phyloP scores from a whole-genome alignment of 2,329 filamentous ascomycete genomes.

The Tricladium varicosporioides region DNA sequence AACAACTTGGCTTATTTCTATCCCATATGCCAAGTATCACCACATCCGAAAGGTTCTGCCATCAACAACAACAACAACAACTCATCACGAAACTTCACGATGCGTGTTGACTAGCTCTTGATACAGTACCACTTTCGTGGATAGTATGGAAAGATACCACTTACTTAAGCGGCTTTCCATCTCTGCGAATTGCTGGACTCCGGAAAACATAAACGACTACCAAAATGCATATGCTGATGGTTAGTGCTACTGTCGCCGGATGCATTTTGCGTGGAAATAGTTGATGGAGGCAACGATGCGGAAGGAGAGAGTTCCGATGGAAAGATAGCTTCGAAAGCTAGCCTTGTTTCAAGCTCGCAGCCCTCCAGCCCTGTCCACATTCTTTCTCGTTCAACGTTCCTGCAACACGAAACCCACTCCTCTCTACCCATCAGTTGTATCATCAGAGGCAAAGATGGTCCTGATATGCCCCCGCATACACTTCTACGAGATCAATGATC shows the following conservation, averaged over 20 bases:
- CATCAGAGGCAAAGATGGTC: slow-evolving; percentile 38
- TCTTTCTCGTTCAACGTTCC: neutral
- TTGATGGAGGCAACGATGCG: neutral
- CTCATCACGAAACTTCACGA: neutral
- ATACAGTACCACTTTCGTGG: neutral
- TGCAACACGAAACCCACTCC: neutral
- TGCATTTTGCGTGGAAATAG: slow-evolving; percentile 21
- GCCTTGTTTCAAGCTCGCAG: slow-evolving; percentile 20
- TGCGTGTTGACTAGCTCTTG: neutral
- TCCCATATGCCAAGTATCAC: too few species aligned
- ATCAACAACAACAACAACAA: too few species aligned
- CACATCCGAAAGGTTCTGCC: too few species aligned
- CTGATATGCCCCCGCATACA: slow-evolving; percentile 57
- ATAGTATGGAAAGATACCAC: slow-evolving; percentile 1
- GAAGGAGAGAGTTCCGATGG: neutral
- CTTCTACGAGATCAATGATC: slow-evolving; percentile 67
- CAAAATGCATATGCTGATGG: slow-evolving; percentile 7
- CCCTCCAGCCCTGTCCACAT: neutral
- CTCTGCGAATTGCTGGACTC: slow-evolving; percentile 26
- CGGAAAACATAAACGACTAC: slow-evolving; percentile 16
- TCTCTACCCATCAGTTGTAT: neutral
- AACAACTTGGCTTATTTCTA: neutral
- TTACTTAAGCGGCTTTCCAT: slow-evolving; percentile 31
- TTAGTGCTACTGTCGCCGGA: slow-evolving; percentile 16
- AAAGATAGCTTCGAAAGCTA: slow-evolving; percentile 2